A percentile compares a stretch with the other conserved stretches of the same genome.
These are phyloP conservation scores for Monilinia vaccinii-corymbosi DNA, from an alignment of 2,329 filamentous ascomycete species.

Conservation along the genomic window DNA sequence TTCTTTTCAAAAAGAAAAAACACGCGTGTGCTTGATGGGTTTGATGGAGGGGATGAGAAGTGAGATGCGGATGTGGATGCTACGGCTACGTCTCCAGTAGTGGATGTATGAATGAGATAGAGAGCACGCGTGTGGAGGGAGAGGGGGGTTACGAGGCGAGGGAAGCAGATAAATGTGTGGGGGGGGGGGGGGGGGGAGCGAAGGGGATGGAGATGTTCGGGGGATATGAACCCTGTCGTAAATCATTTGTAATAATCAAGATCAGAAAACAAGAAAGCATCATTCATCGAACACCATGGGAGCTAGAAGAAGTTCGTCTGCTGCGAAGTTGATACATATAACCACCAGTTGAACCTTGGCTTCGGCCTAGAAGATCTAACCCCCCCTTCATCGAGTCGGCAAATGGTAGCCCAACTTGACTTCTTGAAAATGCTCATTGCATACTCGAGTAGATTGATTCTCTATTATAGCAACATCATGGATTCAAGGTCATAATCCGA, in stretches of 20 bases:
- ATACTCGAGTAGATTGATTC: too few relatives aligned
- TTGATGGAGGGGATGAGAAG: neutral
- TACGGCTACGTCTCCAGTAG: neutral
- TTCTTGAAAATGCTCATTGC: neutral
- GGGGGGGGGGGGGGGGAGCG: neutral
- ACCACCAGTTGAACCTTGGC: too few relatives aligned
- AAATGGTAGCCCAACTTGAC: neutral
- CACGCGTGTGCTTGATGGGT: neutral
- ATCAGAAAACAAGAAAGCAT: conserved; percentile 1
- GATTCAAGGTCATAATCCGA: too few relatives aligned
- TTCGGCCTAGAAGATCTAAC: neutral
- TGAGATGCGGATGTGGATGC: neutral
- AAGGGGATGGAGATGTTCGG: neutral
- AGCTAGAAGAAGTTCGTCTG: too few relatives aligned
- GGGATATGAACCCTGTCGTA: conserved; percentile 3
- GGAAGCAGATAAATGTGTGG: neutral
- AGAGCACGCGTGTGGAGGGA: neutral
- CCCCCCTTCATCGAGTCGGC: neutral
- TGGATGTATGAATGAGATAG: neutral
- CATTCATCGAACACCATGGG: neutral
- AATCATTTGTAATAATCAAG: conserved; percentile 7
- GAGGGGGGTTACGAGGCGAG: neutral
- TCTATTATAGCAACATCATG: too few relatives aligned
- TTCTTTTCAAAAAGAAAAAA: neutral
- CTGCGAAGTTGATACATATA: too few relatives aligned